Base-by-base conservation (phyloP, 2,329 filamentous ascomycete species). In the Sporothrix phasma region DNA sequence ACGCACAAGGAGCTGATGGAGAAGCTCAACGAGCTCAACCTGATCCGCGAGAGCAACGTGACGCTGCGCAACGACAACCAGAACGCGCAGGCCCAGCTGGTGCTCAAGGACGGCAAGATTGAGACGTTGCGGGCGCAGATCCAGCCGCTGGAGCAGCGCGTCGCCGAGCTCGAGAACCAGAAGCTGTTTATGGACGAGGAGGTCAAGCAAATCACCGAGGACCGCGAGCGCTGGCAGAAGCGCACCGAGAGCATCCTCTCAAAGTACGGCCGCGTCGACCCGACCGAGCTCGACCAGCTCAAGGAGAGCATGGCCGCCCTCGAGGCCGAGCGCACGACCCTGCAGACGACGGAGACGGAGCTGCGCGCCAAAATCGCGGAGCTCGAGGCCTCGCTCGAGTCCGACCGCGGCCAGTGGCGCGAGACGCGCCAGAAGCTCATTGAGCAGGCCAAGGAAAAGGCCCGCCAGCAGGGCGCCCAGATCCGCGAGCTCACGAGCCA, bases 221-320 rank as follows among this genome's bases (percentile, higher is more conserved):
- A 97, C 72, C 88, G 94, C 17, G 93, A 97, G 73, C 85, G 90
- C 65, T 97, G 93, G 90, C 92, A 96, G 76, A 93, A 97, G 79
- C 88, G 94, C 26, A 95, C 92, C 1, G 92, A 97, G 73, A 90
- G 95, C 69, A 97, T 99, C 67, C 84, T 99, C 60, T 92, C 91
- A 69, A 97, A 96, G 73, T 97, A 97, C 72, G 92, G 96, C 69
- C 90, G 93, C 64, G 90, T 95, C 61, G 94, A 99, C 72, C 93
- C 94, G 49, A 90, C 90, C 3, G 93, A 97, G 72, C 84, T 97
- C 73, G 93, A 97, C 70, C 87, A 88, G 66, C 82, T 99, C 65
- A 96, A 94, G 77, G 85, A 89, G 72, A 87, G 87, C 65, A 84
- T 97, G 62, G 77, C 84, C 6, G 77, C 77, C 1, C 76, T 92